Percentiles rank a stretch among this genome's conserved stretches.
These are phyloP conservation scores for Ophiostoma sp. DNA, from an alignment of 2,329 filamentous ascomycete species.

Conservation along the genomic window DNA sequence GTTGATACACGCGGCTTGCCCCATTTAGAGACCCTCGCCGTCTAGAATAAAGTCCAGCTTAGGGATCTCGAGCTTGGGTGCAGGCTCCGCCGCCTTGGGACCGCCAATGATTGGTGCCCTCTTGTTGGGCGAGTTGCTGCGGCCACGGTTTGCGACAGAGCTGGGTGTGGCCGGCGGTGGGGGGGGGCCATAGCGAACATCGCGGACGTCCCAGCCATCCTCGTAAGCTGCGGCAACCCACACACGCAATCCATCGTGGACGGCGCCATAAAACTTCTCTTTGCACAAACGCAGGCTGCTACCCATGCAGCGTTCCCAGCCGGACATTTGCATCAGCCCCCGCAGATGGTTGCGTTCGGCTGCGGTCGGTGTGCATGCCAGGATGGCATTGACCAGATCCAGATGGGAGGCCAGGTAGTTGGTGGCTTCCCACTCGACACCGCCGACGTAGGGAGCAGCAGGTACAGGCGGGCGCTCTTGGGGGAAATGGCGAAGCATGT, in stretches of 20 bases:
- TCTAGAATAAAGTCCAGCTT: conserved; percentile 57
- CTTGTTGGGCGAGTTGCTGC: conserved; percentile 35
- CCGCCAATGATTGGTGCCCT: conserved; percentile 30
- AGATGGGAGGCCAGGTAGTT: conserved; percentile 93
- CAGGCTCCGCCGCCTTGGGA: conserved; percentile 49
- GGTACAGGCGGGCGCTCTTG: conserved; percentile 84
- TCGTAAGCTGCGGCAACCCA: conserved; percentile 87
- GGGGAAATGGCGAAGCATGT: conserved; percentile 75
- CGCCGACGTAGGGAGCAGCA: conserved; percentile 92
- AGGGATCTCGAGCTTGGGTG: conserved; percentile 63
- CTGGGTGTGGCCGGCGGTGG: conserved; percentile 30
- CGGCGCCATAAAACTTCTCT: conserved; percentile 92
- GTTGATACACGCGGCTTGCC: background rate
- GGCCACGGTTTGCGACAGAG: background rate
- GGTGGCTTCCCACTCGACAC: conserved; percentile 97
- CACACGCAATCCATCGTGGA: conserved; percentile 83
- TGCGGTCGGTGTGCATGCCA: conserved; percentile 73
- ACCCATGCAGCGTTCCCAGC: conserved; percentile 89
- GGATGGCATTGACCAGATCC: conserved; percentile 86
- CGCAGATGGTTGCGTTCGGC: conserved; percentile 76
- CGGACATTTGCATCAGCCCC: conserved; percentile 74
- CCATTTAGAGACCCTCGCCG: background rate
- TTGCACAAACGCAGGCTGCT: conserved; percentile 86
- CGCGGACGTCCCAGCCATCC: conserved; percentile 82
- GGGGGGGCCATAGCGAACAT: conserved; percentile 73